Evolutionary conservation across 225 moss, liverwort and hornwort genomes (phyloP), one percentile per base, ranked within the genome.

Genomic region (Takakia lepidozioides): DNA sequence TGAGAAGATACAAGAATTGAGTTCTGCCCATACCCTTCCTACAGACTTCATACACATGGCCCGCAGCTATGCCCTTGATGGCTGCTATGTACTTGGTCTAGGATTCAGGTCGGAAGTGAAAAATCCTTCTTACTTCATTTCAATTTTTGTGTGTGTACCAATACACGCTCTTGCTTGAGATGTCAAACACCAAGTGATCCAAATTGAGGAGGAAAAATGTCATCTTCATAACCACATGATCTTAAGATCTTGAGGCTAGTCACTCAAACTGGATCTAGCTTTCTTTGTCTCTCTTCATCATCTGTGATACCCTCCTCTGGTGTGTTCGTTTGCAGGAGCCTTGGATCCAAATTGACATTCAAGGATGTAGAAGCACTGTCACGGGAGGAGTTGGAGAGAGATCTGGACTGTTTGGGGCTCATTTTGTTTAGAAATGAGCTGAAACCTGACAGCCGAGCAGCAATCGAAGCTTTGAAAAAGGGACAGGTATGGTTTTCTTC

Each of bases 1-100:
- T 46, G 91, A 86, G 55, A 81, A 64, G 52, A 71, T 91, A 51
- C 66, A 52, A 26, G 86, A 86, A n/a, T 39, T 86, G 52, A 81
- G 83, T 55, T 45, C 61, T 45, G 20, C 51, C 29, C 49, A 62
- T 7, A 81, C 67, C 53, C 70, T 86, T 27, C 81, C 84, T 23
- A 11, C 51, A 25, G 58, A 84, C 29, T 91, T 84, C 26, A 24
- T 67, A 59, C 46, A 70, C 45, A 71, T 57, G 38, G 86, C 91
- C 49, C 71, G 70, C 51, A 59, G 61, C 52, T 81, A 86, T 62
- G 84, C 91, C 29, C 81, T 86, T 29, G 69, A 81, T 59, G 91
- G 91, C 38, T 91, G 91, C 64, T 91, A 91, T 46, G 86, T 86
- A 16, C 78, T 91, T 59, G 81, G 91, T 48, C 61, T 91, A 61